Percentiles rank a stretch among this genome's conserved stretches.
Evolutionary conservation across 1,284 basidiomycete genomes (phyloP).

Genomic region (Hymenochaete sp.): DNA sequence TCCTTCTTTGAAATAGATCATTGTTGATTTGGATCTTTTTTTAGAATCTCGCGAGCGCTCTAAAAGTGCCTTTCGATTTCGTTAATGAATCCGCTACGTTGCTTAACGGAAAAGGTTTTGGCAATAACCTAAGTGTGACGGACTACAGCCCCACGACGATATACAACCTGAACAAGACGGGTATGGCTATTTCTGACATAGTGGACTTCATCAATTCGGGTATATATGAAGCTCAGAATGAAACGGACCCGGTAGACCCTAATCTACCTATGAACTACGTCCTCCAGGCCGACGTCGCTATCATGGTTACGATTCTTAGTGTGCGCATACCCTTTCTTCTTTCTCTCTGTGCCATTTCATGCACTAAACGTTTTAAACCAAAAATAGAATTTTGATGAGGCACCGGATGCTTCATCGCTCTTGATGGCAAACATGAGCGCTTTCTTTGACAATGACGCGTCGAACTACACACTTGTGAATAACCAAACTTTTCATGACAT

Average conservation of each 20-base stretch:
- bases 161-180: constrained; percentile 8
- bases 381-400: no score
- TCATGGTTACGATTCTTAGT: constrained; percentile 11
- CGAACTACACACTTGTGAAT: constrained; percentile 4
- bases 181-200: constrained; percentile 3
- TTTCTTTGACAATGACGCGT: constrained; percentile 10
- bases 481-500: constrained; percentile 6
- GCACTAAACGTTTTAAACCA: no score
- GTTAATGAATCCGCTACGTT: constrained; percentile 1
- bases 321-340: constrained; percentile 2
- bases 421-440: constrained; percentile 8
- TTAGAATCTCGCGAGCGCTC: constrained; percentile 10
- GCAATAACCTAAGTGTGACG: neutral
- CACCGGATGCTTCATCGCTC: constrained; percentile 10
- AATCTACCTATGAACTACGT: constrained; percentile 1
- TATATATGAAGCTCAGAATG: constrained; percentile 1
- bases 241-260: neutral
- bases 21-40: neutral
- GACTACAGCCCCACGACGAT: constrained; percentile 5
- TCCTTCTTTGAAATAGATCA: neutral
- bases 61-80: constrained; percentile 9
- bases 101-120: constrained; percentile 3
- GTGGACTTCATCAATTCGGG: constrained; percentile 6
- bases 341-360: no score
- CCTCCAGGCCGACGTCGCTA: constrained; percentile 6